A percentile compares a stretch with the other conserved stretches of the same genome.
phyloP scores from a whole-genome alignment of 768 basidiomycete species.

The Gymnopilus dilepis region DNA sequence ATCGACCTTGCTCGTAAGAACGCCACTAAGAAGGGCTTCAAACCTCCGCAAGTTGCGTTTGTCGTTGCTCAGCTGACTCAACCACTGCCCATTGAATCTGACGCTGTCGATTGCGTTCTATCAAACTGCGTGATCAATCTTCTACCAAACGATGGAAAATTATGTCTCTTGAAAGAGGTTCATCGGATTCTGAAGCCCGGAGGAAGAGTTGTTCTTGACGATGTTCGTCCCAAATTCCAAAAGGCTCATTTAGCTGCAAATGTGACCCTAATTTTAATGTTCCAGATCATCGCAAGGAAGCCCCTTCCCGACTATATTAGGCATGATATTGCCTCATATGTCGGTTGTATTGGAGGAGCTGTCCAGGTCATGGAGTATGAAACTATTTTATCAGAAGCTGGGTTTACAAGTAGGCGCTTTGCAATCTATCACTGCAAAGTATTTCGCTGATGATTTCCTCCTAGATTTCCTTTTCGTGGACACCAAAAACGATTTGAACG shows the following conservation, averaged over 20 bases:
- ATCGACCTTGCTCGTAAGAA: constrained; percentile 51
- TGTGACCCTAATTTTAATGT: too few relatives aligned
- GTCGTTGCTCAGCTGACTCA: constrained; percentile 47
- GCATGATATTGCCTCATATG: constrained; percentile 44
- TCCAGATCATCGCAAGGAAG: constrained; percentile 53
- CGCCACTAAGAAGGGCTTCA: constrained; percentile 43
- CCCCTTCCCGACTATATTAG: constrained; percentile 46
- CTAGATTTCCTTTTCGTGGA: constrained; percentile 48
- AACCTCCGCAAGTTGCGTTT: constrained; percentile 55
- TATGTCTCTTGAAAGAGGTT: constrained; percentile 48
- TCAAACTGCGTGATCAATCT: constrained; percentile 66
- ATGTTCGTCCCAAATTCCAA: constrained; percentile 47
- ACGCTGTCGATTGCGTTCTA: constrained; percentile 57
- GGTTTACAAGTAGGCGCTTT: constrained; percentile 43
- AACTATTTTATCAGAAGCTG: constrained; percentile 40
- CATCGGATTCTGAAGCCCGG: constrained; percentile 59
- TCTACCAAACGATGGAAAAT: constrained; percentile 47
- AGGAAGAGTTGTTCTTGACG: constrained; percentile 56
- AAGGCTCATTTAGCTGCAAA: too few relatives aligned
- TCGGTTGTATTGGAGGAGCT: constrained; percentile 55
- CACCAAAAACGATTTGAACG: constrained; percentile 46
- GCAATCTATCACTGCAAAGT: not conserved
- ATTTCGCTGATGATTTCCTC: not conserved
- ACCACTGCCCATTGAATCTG: constrained; percentile 51
- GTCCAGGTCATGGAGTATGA: constrained; percentile 44